A percentile compares a stretch with the other conserved stretches of the same genome.
Evolutionary conservation across 495 filamentous ascomycete genomes (phyloP).

Genomic region (Apodospora peruviana): DNA sequence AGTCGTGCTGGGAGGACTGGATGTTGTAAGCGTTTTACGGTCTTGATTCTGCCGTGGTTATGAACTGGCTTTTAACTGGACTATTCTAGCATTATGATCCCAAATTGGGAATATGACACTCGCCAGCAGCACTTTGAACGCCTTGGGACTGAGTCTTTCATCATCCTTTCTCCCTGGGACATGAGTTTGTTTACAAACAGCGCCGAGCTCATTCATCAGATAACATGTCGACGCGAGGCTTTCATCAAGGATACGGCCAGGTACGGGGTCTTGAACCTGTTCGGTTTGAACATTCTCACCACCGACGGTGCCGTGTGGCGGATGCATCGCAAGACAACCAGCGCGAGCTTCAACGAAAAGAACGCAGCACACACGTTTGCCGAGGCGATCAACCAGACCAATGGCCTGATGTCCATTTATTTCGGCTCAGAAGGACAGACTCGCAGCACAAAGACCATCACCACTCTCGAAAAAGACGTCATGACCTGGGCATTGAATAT

Average conservation of each 20-base stretch:
- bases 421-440: conserved; percentile 17
- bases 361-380: conserved; percentile 61
- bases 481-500: conserved; percentile 62
- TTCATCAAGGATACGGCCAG: conserved; percentile 61
- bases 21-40: conserved; percentile 33
- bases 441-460: conserved; percentile 38
- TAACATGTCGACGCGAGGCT: conserved; percentile 54
- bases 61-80: conserved; percentile 2
- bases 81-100: conserved; percentile 23
- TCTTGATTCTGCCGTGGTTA: background rate
- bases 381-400: conserved; percentile 54
- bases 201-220: conserved; percentile 54
- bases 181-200: conserved; percentile 46
- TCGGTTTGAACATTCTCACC: conserved; percentile 58
- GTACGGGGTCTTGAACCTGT: conserved; percentile 55
- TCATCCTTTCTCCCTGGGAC: conserved; percentile 46
- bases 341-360: conserved; percentile 65
- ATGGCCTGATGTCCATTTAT: conserved; percentile 51
- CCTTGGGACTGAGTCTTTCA: conserved; percentile 38
- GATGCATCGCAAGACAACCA: conserved; percentile 62
- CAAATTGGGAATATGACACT: conserved; percentile 31
- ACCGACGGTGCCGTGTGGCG: conserved; percentile 60
- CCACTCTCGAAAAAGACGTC: conserved; percentile 49
- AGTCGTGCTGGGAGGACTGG: conserved; percentile 38
- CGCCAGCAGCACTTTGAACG: conserved; percentile 32